Base-by-base conservation (phyloP, 768 basidiomycete species). In the Collybia sordida region DNA sequence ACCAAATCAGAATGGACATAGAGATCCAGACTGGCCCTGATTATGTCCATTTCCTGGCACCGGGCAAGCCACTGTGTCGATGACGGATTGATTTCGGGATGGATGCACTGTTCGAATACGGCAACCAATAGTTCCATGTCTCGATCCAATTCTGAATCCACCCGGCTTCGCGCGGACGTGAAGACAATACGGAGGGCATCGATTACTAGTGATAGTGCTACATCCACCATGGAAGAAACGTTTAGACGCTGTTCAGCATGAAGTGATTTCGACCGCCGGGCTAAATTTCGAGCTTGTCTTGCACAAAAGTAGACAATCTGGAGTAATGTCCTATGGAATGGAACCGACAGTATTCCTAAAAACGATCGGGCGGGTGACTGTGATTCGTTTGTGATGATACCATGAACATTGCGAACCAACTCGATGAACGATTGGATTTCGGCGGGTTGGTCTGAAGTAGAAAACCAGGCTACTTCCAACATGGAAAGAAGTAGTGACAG, bases 121-220 rank as follows among this genome's bases (percentile, higher is more conserved):
- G 88, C 80, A 4, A 92, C 83, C 11, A 93, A 72, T 9, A 92
- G 72, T 54, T 91, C 85, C 78, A 94, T 82, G 54, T 96, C 91
- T 17, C 79, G 73, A 65, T 93, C 90, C 5, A 91, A 70, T 39
- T 89, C 86, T 49, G 81, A 53, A 62, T 86, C 80, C 28, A 74
- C 57, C 39, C 81, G 68, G 27, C 72, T 74, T 15, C 77, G 74
- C 0, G 88, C 89, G 24, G 83, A 71, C 42, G 82, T 75, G 56
- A 93, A 88, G 3, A 83, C 79, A 22, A 85, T 67, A 23, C 80
- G 79, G 18, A 81, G 75, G 2, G 80, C 86, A 49, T 88, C 85
- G 51, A 93, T 75, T 35, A 88, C 80, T 28, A 93, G 74, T 14
- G 72, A 75, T 7, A 89, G 71, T 1, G 80, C 73, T 0, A 81